Base-by-base conservation (phyloP, 805 yeast species). In the Hanseniaspora occidentalis region DNA sequence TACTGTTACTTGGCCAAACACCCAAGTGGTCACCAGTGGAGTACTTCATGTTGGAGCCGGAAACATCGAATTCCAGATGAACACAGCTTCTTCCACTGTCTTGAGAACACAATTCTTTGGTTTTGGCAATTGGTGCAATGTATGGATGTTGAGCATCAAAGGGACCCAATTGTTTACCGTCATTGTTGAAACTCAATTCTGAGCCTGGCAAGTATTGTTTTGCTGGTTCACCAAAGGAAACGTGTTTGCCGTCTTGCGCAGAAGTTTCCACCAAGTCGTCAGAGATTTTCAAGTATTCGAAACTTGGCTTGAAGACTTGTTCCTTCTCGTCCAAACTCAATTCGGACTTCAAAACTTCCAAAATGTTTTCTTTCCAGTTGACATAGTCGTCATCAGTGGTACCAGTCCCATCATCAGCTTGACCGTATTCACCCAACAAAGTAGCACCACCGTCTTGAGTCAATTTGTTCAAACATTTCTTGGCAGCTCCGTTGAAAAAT, bases 1-100 rank as follows among this genome's bases (percentile, higher is more conserved):
- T 68, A 2, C 94, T 67, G 61, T 89, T 89, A 19, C 92, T 84
- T 26, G 96, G 92, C 94, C 96, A 84, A 43, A 92, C 67, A 13
- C 95, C 97, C 46, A 92, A 63, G 62, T 89, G 97, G 58, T 89
- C 98, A 60, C 98, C 98, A 3, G 98, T 89, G 37, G 89, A 69
- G 62, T 89, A 89, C 51, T 79, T 77, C 54, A 92, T 66, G 52
- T 79, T 80, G 3, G 89, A 70, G 22, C 65, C 73, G 1, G 85
- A 70, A 27, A 86, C 63, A 54, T 89, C 96, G 50, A 89, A 77
- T 61, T 92, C 97, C 37, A 80, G 75, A 57, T 89, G 97, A 44
- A 89, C 75, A 65, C 97, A 89, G 49, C 78, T 77, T 65, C 97
- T 79, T 2, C 36, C 38, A 20, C 69, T 65, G 16, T 53, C 47